Evolutionary conservation across 2,329 filamentous ascomycete genomes (phyloP), one percentile per base, ranked within the genome.

Genomic region (Purpureocillium takamizusanense): DNA sequence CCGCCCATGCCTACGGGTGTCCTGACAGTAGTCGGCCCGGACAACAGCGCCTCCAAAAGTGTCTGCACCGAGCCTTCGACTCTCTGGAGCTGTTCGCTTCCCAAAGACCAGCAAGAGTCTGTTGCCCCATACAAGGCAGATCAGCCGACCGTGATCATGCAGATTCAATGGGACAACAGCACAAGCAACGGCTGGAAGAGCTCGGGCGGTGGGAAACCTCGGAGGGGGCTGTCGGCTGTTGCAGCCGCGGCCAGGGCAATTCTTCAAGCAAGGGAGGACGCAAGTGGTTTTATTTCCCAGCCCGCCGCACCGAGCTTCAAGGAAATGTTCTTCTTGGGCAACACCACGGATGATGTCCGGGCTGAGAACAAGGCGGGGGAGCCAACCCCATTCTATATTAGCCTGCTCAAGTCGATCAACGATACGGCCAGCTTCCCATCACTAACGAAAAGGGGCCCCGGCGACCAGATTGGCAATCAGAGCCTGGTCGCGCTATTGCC

Each of bases 361-460:
- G 70, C 72, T 0, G 51, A 73, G 31, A 63, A 80, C 4, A 95
- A 90, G 57, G 80, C 81, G 1, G 89, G 89, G 46, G 89, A 95
- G 61, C 74, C 81, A 8, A 94, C 90, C 0, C 89, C 90, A 0
- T 94, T 95, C 60, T 94, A 83, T 57, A 83, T 95, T 47, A 86
- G 80, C 21, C 70, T 94, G 39, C 63, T 88, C 10, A 58, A 65
- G 4, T 68, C 72, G 1, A 44, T 59, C 13, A 60, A 67, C 34
- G 51, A 58, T 25, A 52, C 56, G 13, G 47, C 56, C 9, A 50
- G 54, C 2, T 42, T 43, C 4, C 45, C 53, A 10, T 44, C 43
- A n/a, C 40, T 62, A 9, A 40, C 29, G 16, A 53, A 49, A 33
- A 47, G 55, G 23, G 46, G 45, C 14, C 35, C 36, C 21, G 42